A percentile compares a stretch with the other conserved stretches of the same genome.
Conservation (phyloP, 108 stramenopile genomes). For the Conticribra guillardii region DNA sequence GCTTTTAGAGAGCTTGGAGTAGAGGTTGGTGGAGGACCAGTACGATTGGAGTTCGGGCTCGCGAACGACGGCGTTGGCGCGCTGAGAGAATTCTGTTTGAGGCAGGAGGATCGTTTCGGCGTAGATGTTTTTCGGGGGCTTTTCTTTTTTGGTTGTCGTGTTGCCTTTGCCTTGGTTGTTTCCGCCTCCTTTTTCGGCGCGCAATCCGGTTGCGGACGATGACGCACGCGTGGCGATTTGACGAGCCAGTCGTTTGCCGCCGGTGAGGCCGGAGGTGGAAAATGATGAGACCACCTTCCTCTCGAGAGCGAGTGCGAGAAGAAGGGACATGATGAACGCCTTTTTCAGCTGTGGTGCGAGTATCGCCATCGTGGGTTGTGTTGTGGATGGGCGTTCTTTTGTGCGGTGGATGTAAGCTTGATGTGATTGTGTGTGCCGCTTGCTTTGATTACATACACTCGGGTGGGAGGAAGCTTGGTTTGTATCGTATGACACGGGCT, state of each 20-base stretch:
- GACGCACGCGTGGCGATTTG: background rate
- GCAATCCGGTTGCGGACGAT: conserved; percentile 1
- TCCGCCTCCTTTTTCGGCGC: background rate
- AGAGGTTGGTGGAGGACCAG: conserved; percentile 88
- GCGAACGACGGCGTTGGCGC: conserved; percentile 91
- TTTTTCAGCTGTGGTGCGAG: conserved; percentile 34
- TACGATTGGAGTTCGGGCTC: conserved; percentile 93
- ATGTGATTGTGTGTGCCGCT: too few species aligned
- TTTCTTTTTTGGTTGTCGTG: conserved; percentile 29
- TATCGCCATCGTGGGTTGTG: conserved; percentile 43
- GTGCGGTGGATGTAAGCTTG: too few species aligned
- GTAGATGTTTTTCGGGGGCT: conserved; percentile 86
- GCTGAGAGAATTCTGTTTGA: conserved; percentile 90
- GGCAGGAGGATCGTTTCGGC: conserved; percentile 92
- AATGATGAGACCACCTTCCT: conserved; percentile 30
- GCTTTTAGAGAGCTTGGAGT: conserved; percentile 79
- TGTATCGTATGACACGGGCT: too few species aligned
- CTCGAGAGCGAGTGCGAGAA: conserved; percentile 45
- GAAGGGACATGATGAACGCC: conserved; percentile 46
- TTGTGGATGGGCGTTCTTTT: too few species aligned
- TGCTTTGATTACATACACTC: too few species aligned
- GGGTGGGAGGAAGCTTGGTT: too few species aligned
- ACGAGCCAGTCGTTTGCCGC: conserved; percentile 1
- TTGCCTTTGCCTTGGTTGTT: conserved; percentile 8
- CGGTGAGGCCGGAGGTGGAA: conserved; percentile 8